Percentiles rank a stretch among this genome's conserved stretches.
Evolutionary conservation across 148 eudicot species (phyloP).

Genomic region (Cornus florida): DNA sequence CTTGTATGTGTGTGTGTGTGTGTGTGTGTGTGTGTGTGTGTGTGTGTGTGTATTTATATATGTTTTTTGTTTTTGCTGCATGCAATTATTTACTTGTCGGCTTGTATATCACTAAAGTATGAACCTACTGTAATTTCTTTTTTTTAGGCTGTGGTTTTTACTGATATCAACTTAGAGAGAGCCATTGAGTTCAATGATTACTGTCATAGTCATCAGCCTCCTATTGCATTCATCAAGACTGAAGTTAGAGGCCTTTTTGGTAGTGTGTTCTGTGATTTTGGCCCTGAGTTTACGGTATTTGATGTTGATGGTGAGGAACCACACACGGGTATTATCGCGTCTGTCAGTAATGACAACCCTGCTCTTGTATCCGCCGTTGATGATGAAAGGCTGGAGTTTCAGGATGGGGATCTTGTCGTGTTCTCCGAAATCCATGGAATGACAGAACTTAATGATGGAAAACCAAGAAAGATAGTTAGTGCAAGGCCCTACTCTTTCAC

Average conservation of each 20-base stretch:
- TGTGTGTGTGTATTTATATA: no score
- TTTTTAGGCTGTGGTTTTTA: constrained; percentile 69
- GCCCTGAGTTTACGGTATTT: constrained; percentile 70
- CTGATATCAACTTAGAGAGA: constrained; percentile 48
- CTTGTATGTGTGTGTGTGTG: no score
- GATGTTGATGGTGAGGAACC: constrained; percentile 89
- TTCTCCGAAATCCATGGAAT: constrained; percentile 75
- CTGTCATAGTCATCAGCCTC: constrained; percentile 74
- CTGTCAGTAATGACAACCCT: constrained; percentile 68
- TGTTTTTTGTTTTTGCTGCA: not conserved
- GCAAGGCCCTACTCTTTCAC: constrained; percentile 67
- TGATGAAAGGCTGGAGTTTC: constrained; percentile 76
- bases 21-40: no score
- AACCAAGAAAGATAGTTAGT: constrained; percentile 64
- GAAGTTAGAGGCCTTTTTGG: constrained; percentile 82
- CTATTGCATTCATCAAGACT: constrained; percentile 71
- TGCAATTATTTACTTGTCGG: not conserved
- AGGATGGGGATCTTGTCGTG: constrained; percentile 75
- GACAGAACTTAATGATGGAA: constrained; percentile 77
- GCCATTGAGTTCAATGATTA: constrained; percentile 67
- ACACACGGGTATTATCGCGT: constrained; percentile 74
- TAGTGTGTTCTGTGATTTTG: constrained; percentile 68
- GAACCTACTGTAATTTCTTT: constrained; percentile 1
- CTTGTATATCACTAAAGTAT: constrained; percentile 3
- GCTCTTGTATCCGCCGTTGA: constrained; percentile 75